Percentiles rank a stretch among this genome's conserved stretches.
phyloP scores from a whole-genome alignment of 148 eudicot species.

The Camellia sinensis region DNA sequence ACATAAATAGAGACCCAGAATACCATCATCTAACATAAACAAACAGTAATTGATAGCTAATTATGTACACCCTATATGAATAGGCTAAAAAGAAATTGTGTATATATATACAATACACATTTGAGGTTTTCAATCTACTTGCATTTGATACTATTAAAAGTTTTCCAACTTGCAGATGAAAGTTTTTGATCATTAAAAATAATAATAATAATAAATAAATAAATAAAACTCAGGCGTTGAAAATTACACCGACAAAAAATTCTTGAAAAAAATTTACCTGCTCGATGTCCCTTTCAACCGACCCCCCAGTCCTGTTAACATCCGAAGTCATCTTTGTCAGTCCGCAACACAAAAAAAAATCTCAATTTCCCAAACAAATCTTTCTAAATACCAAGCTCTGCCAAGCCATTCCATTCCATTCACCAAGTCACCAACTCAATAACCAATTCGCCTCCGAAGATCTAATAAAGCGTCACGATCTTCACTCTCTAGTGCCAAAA shows the following conservation, averaged over 20 bases:
- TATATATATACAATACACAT: too few relatives aligned
- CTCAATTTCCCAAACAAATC: slow-evolving; percentile 8
- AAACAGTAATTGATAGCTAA: too few relatives aligned
- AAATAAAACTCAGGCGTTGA: neutral
- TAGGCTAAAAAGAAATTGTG: too few relatives aligned
- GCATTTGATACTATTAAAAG: too few relatives aligned
- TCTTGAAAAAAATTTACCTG: slow-evolving; percentile 41
- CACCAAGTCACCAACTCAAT: slow-evolving; percentile 24
- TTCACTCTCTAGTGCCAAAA: slow-evolving; percentile 14
- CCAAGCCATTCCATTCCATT: slow-evolving; percentile 34
- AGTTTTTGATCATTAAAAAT: neutral
- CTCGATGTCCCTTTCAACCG: slow-evolving; percentile 66
- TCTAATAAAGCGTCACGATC: slow-evolving; percentile 3
- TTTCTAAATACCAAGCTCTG: slow-evolving; percentile 20
- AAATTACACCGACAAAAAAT: neutral
- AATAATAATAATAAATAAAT: too few relatives aligned
- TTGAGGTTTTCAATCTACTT: too few relatives aligned
- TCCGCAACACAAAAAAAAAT: slow-evolving; percentile 9
- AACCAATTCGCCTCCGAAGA: neutral
- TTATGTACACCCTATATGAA: too few relatives aligned
- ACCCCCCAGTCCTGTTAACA: slow-evolving; percentile 50
- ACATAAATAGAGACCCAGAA: too few relatives aligned
- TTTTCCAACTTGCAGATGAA: neutral
- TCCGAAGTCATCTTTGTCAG: slow-evolving; percentile 55
- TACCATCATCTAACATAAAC: too few relatives aligned